Evolutionary conservation across 495 filamentous ascomycete genomes (phyloP), one percentile per base, ranked within the genome.

Genomic region (Durotheca rogersii): DNA sequence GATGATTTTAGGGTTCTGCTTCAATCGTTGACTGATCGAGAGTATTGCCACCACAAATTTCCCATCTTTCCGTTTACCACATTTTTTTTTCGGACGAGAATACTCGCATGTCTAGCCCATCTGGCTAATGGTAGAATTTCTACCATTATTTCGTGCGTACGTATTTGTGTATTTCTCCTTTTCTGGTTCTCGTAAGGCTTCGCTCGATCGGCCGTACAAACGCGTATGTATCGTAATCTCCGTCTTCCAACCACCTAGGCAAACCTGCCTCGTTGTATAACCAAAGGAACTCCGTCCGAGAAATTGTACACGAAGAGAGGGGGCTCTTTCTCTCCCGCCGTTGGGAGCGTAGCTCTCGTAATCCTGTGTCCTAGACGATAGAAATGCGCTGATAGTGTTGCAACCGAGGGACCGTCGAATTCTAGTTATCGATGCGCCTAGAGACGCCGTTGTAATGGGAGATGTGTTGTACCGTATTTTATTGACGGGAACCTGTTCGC

Each of bases 311-410:
- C 11, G 45, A 42, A 53, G 32, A 55, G 12, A 40, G 14, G 4
- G 36, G 32, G 31, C 37, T 34, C 41, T 45, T n/a, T n/a, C n/a
- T n/a, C n/a, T 50, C 40, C 49, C 19, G 27, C 49, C 49, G 34
- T 34, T 39, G 21, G 35, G 35, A 49, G 34, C 25, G 40, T 52
- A 38, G 44, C 48, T 18, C 9, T 58, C 49, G 45, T 50, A 19
- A 46, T 33, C 23, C 39, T 44, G 33, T 40, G 49, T 34, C 55
- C 19, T 48, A 33, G 34, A 33, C 44, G 36, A 58, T 34, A 48
- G 44, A 49, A 41, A 11, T 54, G 56, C 48, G 45, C 39, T 42
- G 41, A 47, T 41, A 53, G 62, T 56, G 48, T 52, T 37, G 15
- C 17, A 51, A 56, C 15, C 43, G 51, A 53, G 37, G 35, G 55